A percentile compares a stretch with the other conserved stretches of the same genome.
Conservation (phyloP, 441 rosid species). For the Populus hybrid region DNA sequence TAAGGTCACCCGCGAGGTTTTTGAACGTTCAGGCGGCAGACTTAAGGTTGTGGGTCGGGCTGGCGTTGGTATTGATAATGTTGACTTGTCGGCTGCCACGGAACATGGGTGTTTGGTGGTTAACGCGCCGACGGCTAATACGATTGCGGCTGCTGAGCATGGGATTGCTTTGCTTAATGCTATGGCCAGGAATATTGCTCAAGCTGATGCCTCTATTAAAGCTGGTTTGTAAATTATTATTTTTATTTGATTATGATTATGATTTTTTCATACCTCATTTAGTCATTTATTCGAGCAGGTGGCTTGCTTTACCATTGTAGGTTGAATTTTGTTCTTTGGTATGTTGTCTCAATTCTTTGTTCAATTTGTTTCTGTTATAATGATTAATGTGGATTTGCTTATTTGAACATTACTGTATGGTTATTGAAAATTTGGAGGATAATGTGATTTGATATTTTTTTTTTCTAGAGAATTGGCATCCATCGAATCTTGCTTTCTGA, state of each 20-base stretch:
- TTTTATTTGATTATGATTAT: no score
- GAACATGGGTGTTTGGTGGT: constrained; percentile 76
- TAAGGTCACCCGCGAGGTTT: constrained; percentile 65
- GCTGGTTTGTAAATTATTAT: constrained; percentile 40
- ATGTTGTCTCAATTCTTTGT: background rate
- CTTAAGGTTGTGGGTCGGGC: constrained; percentile 78
- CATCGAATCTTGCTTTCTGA: background rate
- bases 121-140: constrained; percentile 80
- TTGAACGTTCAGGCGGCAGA: constrained; percentile 59
- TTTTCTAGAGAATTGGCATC: background rate
- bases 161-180: constrained; percentile 70
- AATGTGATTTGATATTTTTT: background rate
- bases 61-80: constrained; percentile 83
- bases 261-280: background rate
- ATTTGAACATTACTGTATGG: background rate
- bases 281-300: background rate
- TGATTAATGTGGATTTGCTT: background rate
- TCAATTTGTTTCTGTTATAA: background rate
- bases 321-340: background rate
- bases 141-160: constrained; percentile 86
- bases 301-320: background rate
- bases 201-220: constrained; percentile 75
- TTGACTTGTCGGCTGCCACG: constrained; percentile 80
- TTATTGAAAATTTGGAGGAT: background rate
- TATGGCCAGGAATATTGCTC: constrained; percentile 83